Percentiles rank a stretch among this genome's conserved stretches.
Evolutionary conservation across 148 eudicot genomes (phyloP).

Genomic region (Arbutus unedo): DNA sequence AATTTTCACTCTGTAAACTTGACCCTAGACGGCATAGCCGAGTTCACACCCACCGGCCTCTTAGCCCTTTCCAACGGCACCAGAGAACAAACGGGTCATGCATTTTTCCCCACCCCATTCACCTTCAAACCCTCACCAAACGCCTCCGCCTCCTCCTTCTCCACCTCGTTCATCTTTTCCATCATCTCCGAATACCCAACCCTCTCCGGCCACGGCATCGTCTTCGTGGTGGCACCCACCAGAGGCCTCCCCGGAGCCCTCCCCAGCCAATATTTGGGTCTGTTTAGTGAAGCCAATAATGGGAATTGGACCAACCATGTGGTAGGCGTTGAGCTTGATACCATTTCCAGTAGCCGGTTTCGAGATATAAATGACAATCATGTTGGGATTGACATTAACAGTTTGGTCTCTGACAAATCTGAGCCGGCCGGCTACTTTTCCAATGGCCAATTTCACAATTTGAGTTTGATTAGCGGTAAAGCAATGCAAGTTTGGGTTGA

Average conservation of each 20-base stretch:
- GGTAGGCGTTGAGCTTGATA: slow-evolving; percentile 41
- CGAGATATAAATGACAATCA: slow-evolving; percentile 40
- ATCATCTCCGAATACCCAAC: slow-evolving; percentile 36
- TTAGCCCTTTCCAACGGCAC: slow-evolving; percentile 48
- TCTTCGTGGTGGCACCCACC: slow-evolving; percentile 47
- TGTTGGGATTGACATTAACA: slow-evolving; percentile 45
- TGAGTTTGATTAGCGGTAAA: slow-evolving; percentile 35
- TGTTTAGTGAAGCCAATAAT: slow-evolving; percentile 20
- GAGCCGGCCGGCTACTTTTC: slow-evolving; percentile 35
- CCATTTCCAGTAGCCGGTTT: slow-evolving; percentile 30
- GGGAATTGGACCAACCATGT: slow-evolving; percentile 31
- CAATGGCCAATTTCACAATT: slow-evolving; percentile 19
- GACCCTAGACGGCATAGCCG: slow-evolving; percentile 42
- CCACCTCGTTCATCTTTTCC: slow-evolving; percentile 50
- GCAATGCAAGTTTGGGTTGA: slow-evolving; percentile 51
- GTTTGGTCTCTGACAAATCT: slow-evolving; percentile 24
- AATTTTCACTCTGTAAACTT: slow-evolving; percentile 38
- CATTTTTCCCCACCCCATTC: slow-evolving; percentile 48
- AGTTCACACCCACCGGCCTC: slow-evolving; percentile 35
- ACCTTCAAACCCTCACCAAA: too few relatives aligned
- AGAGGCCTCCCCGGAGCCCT: slow-evolving; percentile 27
- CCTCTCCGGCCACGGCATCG: slow-evolving; percentile 54
- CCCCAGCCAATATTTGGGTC: slow-evolving; percentile 24
- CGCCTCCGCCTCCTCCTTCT: slow-evolving; percentile 45
- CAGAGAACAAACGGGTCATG: slow-evolving; percentile 37